A percentile compares a stretch with the other conserved stretches of the same genome.
These are phyloP conservation scores for Backusella luteola DNA, from an alignment of 192 early-diverging fungal species.

Conservation along the genomic window DNA sequence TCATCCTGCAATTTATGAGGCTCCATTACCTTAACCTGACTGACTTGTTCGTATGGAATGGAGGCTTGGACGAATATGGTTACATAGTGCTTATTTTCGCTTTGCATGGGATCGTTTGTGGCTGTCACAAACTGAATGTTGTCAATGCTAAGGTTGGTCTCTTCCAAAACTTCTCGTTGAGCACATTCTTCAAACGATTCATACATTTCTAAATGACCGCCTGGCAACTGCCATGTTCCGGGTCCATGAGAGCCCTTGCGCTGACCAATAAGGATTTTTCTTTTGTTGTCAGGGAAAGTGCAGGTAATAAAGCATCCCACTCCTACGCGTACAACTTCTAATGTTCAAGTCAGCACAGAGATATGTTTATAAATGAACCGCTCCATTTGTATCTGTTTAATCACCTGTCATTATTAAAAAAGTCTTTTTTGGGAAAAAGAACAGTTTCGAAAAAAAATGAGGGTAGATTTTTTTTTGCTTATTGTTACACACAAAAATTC, in stretches of 20 bases:
- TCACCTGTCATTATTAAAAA: background rate
- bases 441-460: background rate
- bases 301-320: constrained; percentile 46
- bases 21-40: constrained; percentile 35
- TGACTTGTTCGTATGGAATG: constrained; percentile 25
- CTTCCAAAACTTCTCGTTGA: constrained; percentile 42
- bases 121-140: constrained; percentile 40
- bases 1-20: constrained; percentile 43
- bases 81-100: constrained; percentile 53
- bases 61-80: constrained; percentile 50
- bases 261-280: constrained; percentile 47
- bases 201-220: constrained; percentile 56
- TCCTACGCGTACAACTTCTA: constrained; percentile 35
- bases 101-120: constrained; percentile 51
- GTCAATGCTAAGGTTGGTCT: constrained; percentile 42
- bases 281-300: background rate
- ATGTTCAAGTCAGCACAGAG: background rate
- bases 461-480: background rate
- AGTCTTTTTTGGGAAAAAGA: background rate
- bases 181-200: constrained; percentile 58
- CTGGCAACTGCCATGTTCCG: constrained; percentile 50
- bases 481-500: no score
- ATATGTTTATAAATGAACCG: background rate
- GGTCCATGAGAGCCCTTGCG: constrained; percentile 56
- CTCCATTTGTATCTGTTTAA: background rate